These are phyloP conservation scores for Phialophora chinensis DNA, from an alignment of 2,329 filamentous ascomycete genomes.

Conservation along the genomic window DNA sequence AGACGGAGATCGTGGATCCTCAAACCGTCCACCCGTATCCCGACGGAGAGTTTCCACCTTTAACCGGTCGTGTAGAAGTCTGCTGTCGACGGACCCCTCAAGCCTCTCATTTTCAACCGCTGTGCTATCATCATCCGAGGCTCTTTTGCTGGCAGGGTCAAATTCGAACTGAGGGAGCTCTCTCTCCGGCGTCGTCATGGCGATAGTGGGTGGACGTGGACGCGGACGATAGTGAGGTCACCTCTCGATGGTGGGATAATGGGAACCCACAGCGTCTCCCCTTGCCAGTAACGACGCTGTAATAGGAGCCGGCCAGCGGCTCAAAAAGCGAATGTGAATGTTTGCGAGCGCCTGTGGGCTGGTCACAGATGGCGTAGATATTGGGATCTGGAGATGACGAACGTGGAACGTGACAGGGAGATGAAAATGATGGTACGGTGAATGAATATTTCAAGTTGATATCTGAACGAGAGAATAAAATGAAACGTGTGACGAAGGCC, in stretches of 20 bases:
- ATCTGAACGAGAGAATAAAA: constrained; percentile 17
- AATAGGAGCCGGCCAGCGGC: constrained; percentile 25
- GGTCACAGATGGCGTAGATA: constrained; percentile 17
- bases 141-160: constrained; percentile 36
- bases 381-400: background rate
- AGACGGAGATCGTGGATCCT: constrained; percentile 56
- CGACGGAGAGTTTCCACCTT: constrained; percentile 54
- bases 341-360: background rate
- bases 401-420: background rate
- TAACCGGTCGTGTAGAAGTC: constrained; percentile 51
- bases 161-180: constrained; percentile 42
- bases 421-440: background rate
- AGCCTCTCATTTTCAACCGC: constrained; percentile 41
- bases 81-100: constrained; percentile 43
- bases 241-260: background rate
- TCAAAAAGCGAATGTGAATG: constrained; percentile 16
- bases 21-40: constrained; percentile 40
- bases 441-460: constrained; percentile 1
- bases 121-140: constrained; percentile 40
- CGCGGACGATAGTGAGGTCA: background rate
- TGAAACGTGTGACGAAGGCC: background rate
- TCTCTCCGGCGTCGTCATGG: constrained; percentile 47
- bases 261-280: background rate
- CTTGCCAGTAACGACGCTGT: too few relatives aligned
- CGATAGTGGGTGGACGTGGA: background rate